Evolutionary conservation across 2,329 filamentous ascomycete genomes (phyloP).

Genomic region (Aspergillus eucalypticola): DNA sequence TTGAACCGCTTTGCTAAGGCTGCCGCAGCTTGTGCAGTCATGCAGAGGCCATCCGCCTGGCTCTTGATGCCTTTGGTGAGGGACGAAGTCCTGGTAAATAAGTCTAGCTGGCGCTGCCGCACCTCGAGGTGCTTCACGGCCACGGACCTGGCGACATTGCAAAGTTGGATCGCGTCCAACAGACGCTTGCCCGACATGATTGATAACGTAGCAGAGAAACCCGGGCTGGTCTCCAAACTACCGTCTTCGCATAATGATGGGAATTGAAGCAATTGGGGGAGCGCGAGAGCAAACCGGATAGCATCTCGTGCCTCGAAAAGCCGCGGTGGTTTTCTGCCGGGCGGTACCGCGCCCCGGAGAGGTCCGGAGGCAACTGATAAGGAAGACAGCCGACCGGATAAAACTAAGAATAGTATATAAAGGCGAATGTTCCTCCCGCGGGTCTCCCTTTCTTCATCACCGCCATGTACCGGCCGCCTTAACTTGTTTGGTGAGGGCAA

Average conservation of each 20-base stretch:
- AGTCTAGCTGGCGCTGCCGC: slow-evolving; percentile 62
- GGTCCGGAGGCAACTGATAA: slow-evolving; percentile 7
- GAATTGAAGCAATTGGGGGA: neutral
- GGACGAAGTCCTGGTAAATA: slow-evolving; percentile 65
- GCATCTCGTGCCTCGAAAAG: neutral
- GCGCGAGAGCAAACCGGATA: neutral
- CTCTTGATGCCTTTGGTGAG: slow-evolving; percentile 63
- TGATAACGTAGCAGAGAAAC: neutral
- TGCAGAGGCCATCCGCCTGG: slow-evolving; percentile 62
- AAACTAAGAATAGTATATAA: neutral
- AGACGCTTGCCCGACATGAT: slow-evolving; percentile 61
- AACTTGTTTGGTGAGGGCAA: neutral
- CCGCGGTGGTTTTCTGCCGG: slow-evolving; percentile 15
- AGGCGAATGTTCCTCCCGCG: neutral
- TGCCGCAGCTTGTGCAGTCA: slow-evolving; percentile 62
- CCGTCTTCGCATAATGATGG: slow-evolving; percentile 25
- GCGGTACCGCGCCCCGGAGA: slow-evolving; percentile 14
- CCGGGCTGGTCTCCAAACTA: slow-evolving; percentile 4
- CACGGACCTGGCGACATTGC: slow-evolving; percentile 68
- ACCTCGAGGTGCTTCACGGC: slow-evolving; percentile 63
- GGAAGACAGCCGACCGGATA: neutral
- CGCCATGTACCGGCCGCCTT: slow-evolving; percentile 4
- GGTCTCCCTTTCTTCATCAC: slow-evolving; percentile 7
- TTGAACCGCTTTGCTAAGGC: slow-evolving; percentile 60
- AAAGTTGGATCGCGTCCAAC: slow-evolving; percentile 70